Evolutionary conservation across 352 stramenopile genomes (phyloP), one percentile per base, ranked within the genome.

Genomic region (Pythium apleroticum): DNA sequence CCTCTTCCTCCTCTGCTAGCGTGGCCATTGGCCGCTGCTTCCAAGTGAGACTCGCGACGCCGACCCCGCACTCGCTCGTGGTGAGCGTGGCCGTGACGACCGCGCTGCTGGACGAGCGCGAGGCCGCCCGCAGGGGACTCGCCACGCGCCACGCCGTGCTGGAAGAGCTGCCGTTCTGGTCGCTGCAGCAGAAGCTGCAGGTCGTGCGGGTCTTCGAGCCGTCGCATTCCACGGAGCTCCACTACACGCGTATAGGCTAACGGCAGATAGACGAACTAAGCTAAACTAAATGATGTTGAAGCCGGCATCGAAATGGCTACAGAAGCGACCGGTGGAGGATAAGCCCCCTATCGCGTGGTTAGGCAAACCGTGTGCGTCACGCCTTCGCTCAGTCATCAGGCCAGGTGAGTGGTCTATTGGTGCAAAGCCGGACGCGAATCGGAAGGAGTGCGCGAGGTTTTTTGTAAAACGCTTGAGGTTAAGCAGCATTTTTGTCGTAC

Each of bases 171-270:
- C 54, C 54, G 9, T 52, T 60, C 24, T 52, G 22, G 22, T 60
- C 54, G 37, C 25, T 60, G 35, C 37, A 52, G 39, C 37, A 52
- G 54, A 60, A 60, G 39, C 54, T 60, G 22, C 35, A 45, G 22
- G 37, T 52, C 14, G 54, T 60, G 54, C 54, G 54, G 31, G 54
- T 28, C 33, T 60, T 43, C 20, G 54, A 60, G 54, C 54, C 54
- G 3, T 37, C 54, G 25, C 54, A 35, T 15, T 31, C 35, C 25
- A 24, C 39, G 11, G 54, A 60, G 39, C 25, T 60, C 11, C 54
- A 35, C 24, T 60, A 53, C 25, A 30, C 24, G 4, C 37, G 54
- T 12, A 14, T 60, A 1, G 30, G 17, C 14, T 33, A 17, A 19
- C 43, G 17, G 39, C 31, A 41, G 11, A 12, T 19, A 9, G 19